Base-by-base conservation (phyloP, 2,329 filamentous ascomycete genomes). In the Rhytidhysteron rufulum region DNA sequence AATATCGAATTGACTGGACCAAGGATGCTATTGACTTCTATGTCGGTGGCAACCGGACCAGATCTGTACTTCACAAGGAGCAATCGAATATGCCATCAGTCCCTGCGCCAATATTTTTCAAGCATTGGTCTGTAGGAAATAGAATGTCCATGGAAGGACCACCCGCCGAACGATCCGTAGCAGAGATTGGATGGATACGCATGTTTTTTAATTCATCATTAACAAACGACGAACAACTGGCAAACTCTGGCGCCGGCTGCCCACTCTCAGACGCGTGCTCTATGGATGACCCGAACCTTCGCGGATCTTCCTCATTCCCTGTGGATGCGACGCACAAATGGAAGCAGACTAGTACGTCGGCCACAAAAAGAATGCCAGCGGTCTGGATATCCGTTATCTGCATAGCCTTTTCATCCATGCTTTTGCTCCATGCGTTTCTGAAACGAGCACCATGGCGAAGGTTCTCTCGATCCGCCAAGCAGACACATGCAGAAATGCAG, bases 191-290 rank as follows among this genome's bases (percentile, higher is more conserved):
- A 6, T 75, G 69, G 67, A 62, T 69, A 8, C 64, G 71, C n/a
- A 55, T 69, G 20, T 75, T 75, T 49, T 75, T 75, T 62, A 75
- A 75, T 46, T 70, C 70, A 1, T 72, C 71, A 2, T 47, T 61
- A 6, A 68, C 62, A 53, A 69, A 57, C 7, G 39, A 57, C 15
- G 48, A 58, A 10, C 45, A 49, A 5, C 51, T 45, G 20, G 44
- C 52, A 9, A 46, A 53, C 5, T 67, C 64, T 37, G 49, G 55
- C 18, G 37, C 45, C 3, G 52, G 53, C 22, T 70, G 66, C 37
- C 41, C 50, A 15, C 19, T 55, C 10, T 34, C 46, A 3, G 49
- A 56, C 25, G 62, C 63, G 10, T 71, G 68, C 42, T 55, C 50
- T 2, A 64, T 64, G 48, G 51, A 59, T 21, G 63, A 68, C 39